A percentile compares a stretch with the other conserved stretches of the same genome.
phyloP scores from a whole-genome alignment of 306 rosid genomes.

The Casuarina equisetifolia region DNA sequence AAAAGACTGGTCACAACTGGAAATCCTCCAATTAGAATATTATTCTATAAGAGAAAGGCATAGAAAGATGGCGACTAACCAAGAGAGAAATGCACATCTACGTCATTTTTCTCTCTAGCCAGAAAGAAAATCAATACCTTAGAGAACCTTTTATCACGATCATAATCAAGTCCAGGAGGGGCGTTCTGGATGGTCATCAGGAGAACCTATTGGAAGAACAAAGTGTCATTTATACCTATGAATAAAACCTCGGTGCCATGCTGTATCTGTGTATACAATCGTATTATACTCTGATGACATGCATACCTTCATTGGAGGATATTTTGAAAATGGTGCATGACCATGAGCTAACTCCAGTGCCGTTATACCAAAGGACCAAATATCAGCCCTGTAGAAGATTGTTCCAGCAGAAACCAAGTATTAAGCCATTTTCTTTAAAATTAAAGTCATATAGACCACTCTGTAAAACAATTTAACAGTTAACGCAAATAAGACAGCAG shows the following conservation, averaged over 20 bases:
- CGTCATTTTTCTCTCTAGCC: constrained; percentile 23
- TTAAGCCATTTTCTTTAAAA: not conserved
- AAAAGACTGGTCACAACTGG: constrained; percentile 99
- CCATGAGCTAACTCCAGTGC: constrained; percentile 66
- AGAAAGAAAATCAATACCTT: constrained; percentile 94
- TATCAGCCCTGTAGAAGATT: constrained; percentile 57
- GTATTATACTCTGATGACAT: not conserved
- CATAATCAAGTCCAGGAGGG: constrained; percentile 99
- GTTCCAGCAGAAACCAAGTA: constrained; percentile 9
- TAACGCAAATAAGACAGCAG: not conserved
- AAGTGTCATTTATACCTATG: constrained; percentile 10
- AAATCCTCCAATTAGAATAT: constrained; percentile 92
- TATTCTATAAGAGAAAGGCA: constrained; percentile 34
- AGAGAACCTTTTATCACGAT: constrained; percentile 93
- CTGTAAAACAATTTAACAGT: not conserved
- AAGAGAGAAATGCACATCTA: not conserved
- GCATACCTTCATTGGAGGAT: constrained; percentile 65
- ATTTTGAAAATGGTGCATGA: constrained; percentile 58
- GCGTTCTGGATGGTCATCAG: constrained; percentile 99
- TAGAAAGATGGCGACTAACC: constrained; percentile 8
- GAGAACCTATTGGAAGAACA: constrained; percentile 63
- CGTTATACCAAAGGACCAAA: constrained; percentile 63
- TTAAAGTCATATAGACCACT: not conserved
- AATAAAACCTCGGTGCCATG: not conserved
- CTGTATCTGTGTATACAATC: not conserved